phyloP scores from a whole-genome alignment of 768 basidiomycete genomes.

The Favolaschia claudopus region DNA sequence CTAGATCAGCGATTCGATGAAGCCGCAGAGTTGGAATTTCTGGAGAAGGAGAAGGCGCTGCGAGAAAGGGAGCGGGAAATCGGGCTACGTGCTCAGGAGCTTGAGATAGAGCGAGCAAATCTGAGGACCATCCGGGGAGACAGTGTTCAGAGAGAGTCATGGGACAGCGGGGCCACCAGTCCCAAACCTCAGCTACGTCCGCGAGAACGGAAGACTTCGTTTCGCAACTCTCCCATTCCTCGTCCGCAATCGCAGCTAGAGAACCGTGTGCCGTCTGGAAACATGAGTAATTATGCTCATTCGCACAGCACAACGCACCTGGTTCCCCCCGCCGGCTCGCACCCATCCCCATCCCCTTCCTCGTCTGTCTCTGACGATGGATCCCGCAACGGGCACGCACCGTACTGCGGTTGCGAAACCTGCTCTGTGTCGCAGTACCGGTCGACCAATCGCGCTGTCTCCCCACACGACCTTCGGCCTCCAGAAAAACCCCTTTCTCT shows the following conservation, averaged over 20 bases:
- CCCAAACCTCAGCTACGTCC: slow-evolving; percentile 27
- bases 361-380: slow-evolving; percentile 31
- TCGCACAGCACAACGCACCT: slow-evolving; percentile 55
- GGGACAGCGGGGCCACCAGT: slow-evolving; percentile 11
- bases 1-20: slow-evolving; percentile 51
- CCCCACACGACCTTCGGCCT: slow-evolving; percentile 46
- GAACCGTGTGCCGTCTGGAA: neutral
- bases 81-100: slow-evolving; percentile 57
- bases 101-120: slow-evolving; percentile 62
- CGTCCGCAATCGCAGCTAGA: slow-evolving; percentile 35
- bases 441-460: slow-evolving; percentile 31
- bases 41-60: slow-evolving; percentile 63
- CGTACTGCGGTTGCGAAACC: slow-evolving; percentile 71
- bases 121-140: slow-evolving; percentile 47
- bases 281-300: slow-evolving; percentile 28
- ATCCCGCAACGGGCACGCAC: slow-evolving; percentile 53
- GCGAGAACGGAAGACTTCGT: slow-evolving; percentile 21
- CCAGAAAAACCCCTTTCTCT: slow-evolving; percentile 51
- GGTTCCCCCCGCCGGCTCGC: slow-evolving; percentile 35
- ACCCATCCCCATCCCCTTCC: slow-evolving; percentile 32
- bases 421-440: slow-evolving; percentile 70
- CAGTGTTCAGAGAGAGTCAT: slow-evolving; percentile 24
- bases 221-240: slow-evolving; percentile 30
- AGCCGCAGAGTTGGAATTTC: slow-evolving; percentile 57
- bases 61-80: slow-evolving; percentile 63